Evolutionary conservation across 2,329 filamentous ascomycete species (phyloP), one percentile per base, ranked within the genome.

Genomic region (Colletotrichum nymphaeae): DNA sequence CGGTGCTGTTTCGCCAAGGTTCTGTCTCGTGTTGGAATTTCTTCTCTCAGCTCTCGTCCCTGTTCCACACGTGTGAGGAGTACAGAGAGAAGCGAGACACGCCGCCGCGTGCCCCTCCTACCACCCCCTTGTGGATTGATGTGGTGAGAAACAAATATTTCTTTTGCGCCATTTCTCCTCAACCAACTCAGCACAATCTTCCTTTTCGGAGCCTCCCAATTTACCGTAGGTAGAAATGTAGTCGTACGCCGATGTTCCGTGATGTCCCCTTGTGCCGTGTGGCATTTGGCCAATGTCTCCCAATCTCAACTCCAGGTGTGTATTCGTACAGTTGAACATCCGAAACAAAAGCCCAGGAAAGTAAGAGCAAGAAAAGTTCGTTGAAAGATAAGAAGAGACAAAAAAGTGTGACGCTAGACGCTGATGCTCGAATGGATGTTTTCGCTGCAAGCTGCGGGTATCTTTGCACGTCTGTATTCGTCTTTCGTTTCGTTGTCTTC

Each of bases 251-350:
- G 67, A 67, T 74, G 52, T 72, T n/a, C 74, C 67, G 58, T 75
- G 56, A 56, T 75, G 55, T 52, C 55, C 64, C 60, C 42, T 62
- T 67, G 16, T 70, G 74, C 74, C 73, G 70, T 63, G 63, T 75
- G 74, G 73, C 74, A 68, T 58, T 56, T 65, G 37, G 73, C 69
- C 70, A 52, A 52, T 70, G 60, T 67, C 63, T 72, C 66, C 73
- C 69, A 24, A 62, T 52, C 65, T 69, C 64, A 75, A 75, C 72
- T 74, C 72, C 74, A 62, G 64, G 59, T 66, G 57, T 65, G 57
- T 65, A 74, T 69, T 74, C 74, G 68, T 75, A 75, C 74, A 75
- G 72, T 64, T 71, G 32, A 67, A 58, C 59, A 64, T 52, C 30
- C 19, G 56, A 65, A 49, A 72, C 24, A 42, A 63, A 72, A 58